Conservation (phyloP, 495 filamentous ascomycete species). For the Lepraria neglecta region DNA sequence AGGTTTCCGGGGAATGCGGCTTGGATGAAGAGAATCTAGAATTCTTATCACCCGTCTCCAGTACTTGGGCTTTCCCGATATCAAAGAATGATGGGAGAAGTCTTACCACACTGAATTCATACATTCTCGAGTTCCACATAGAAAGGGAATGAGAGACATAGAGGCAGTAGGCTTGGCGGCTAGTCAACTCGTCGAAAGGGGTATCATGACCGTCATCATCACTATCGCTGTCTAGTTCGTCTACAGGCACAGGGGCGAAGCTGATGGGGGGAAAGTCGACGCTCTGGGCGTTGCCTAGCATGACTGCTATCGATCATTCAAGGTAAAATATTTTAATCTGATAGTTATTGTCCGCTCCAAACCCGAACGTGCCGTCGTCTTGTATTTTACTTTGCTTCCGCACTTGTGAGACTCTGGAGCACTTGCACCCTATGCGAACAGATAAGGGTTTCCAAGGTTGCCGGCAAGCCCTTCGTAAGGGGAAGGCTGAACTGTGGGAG, state of each 20-base stretch:
- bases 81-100: slow-evolving; percentile 30
- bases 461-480: no score
- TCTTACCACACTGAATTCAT: slow-evolving; percentile 48
- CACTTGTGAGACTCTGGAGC: no score
- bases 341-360: background rate
- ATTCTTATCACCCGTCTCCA: background rate
- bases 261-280: background rate
- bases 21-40: slow-evolving; percentile 46
- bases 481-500: background rate
- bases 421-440: no score
- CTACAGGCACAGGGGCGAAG: background rate
- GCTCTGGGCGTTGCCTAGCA: background rate
- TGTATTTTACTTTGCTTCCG: no score
- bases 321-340: background rate
- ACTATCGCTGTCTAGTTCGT: background rate
- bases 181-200: background rate
- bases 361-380: no score
- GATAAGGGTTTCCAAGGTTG: no score
- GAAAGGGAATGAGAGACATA: slow-evolving; percentile 51
- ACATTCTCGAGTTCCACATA: slow-evolving; percentile 54
- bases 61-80: slow-evolving; percentile 31
- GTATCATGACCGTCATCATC: slow-evolving; percentile 1
- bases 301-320: background rate
- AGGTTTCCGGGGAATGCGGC: slow-evolving; percentile 43
- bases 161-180: slow-evolving; percentile 27